These are phyloP conservation scores for Pyrenopolyporus hunteri DNA, from an alignment of 495 filamentous ascomycete species.

Conservation along the genomic window DNA sequence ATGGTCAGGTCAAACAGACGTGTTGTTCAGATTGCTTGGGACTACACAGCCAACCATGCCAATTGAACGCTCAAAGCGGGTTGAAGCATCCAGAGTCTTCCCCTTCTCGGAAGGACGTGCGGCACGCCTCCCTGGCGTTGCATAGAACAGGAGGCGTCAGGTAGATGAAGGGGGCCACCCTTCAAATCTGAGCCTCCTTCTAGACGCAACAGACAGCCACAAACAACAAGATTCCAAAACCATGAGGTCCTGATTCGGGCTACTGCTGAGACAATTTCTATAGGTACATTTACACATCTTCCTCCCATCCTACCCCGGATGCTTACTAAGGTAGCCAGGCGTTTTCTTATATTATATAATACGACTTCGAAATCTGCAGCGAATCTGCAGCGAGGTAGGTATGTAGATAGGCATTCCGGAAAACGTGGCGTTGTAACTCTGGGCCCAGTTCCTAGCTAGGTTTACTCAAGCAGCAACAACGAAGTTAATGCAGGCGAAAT, in stretches of 20 bases:
- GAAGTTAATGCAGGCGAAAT: slow-evolving; percentile 16
- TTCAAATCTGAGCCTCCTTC: slow-evolving; percentile 22
- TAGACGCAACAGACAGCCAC: slow-evolving; percentile 16
- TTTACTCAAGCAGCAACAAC: slow-evolving; percentile 15
- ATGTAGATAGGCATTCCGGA: not conserved
- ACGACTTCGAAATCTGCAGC: not conserved
- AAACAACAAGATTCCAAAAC: slow-evolving; percentile 5
- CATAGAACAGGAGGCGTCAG: slow-evolving; percentile 34
- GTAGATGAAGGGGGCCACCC: slow-evolving; percentile 32
- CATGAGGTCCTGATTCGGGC: not conserved
- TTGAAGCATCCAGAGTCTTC: slow-evolving; percentile 29
- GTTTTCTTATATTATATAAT: not conserved
- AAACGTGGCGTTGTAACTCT: slow-evolving; percentile 15
- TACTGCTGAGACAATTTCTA: slow-evolving; percentile 4
- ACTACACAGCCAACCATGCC: not conserved
- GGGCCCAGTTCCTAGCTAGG: slow-evolving; percentile 10
- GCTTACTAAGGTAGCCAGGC: too few relatives aligned
- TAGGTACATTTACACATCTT: not conserved
- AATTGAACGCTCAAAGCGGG: slow-evolving; percentile 24
- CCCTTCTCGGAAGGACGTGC: slow-evolving; percentile 31
- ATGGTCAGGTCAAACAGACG: slow-evolving; percentile 6
- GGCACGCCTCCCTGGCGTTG: slow-evolving; percentile 24
- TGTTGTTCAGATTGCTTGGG: slow-evolving; percentile 15
- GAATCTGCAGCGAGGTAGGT: too few relatives aligned
- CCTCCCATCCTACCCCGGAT: too few relatives aligned